Evolutionary conservation across 2,329 filamentous ascomycete genomes (phyloP).

Genomic region (Ilyonectria sp.): DNA sequence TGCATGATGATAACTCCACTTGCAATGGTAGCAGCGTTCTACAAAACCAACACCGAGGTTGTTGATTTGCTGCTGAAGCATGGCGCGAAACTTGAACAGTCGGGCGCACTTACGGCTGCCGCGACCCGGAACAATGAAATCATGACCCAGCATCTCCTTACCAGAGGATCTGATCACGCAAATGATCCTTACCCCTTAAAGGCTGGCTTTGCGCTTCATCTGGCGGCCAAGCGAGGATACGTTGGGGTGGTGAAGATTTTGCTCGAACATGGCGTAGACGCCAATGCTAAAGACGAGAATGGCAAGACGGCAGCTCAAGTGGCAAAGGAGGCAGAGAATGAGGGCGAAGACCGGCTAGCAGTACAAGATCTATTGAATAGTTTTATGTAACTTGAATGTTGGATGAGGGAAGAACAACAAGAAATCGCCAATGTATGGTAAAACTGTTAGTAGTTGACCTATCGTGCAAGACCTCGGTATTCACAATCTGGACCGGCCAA

Average conservation of each 20-base stretch:
- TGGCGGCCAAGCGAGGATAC: conserved; percentile 3
- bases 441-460: too few relatives aligned
- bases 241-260: background rate
- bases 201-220: conserved; percentile 1
- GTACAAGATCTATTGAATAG: too few relatives aligned
- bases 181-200: background rate
- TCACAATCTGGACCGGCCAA: too few relatives aligned
- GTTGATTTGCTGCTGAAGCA: conserved; percentile 6
- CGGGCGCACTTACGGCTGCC: conserved; percentile 7
- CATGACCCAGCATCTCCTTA: conserved; percentile 6
- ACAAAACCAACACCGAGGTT: background rate
- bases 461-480: too few relatives aligned
- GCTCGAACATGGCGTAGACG: background rate
- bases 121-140: background rate
- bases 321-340: background rate
- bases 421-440: too few relatives aligned
- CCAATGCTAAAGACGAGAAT: background rate
- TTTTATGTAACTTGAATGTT: too few relatives aligned
- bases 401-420: too few relatives aligned
- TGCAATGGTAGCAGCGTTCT: conserved; percentile 13
- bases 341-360: background rate
- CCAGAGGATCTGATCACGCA: background rate
- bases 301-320: background rate
- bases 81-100: conserved; percentile 7
- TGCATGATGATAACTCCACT: background rate